Evolutionary conservation across 2,329 filamentous ascomycete genomes (phyloP).

Genomic region (Hypomyces rosellus): DNA sequence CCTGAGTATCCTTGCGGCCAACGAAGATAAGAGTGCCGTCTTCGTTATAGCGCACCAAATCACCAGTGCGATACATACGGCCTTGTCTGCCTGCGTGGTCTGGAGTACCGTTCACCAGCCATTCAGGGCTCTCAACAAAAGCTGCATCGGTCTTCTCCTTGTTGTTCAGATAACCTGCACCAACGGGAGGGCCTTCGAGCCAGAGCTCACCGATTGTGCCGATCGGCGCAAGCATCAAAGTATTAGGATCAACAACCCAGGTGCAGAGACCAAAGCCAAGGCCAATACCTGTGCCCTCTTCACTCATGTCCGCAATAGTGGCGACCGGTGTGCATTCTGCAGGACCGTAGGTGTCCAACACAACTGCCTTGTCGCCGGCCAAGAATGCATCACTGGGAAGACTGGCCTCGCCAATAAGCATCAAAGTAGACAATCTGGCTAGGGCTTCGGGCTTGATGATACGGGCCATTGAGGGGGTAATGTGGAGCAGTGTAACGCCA

Average conservation of each 20-base stretch:
- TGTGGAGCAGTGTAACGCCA: neutral
- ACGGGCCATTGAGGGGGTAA: neutral
- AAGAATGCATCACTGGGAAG: neutral
- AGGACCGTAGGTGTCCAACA: neutral
- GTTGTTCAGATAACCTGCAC: neutral
- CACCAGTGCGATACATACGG: constrained; percentile 28
- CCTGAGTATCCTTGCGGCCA: constrained; percentile 50
- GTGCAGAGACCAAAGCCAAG: neutral
- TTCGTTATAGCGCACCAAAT: constrained; percentile 34
- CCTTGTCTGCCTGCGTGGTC: neutral
- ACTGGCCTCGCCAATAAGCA: neutral
- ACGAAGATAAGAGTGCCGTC: constrained; percentile 37
- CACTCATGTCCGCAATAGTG: neutral
- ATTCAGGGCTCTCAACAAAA: neutral
- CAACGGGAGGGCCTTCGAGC: neutral
- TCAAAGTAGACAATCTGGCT: neutral
- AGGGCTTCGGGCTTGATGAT: neutral
- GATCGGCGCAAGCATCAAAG: constrained; percentile 1
- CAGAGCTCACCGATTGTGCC: constrained; percentile 1
- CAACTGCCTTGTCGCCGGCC: neutral
- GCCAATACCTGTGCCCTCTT: neutral
- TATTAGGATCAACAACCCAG: constrained; percentile 8
- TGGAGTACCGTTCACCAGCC: neutral
- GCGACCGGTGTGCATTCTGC: neutral
- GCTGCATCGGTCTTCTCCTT: neutral